Base-by-base conservation (phyloP, 176 grass and related monocot species). In the Raddia distichophylla region DNA sequence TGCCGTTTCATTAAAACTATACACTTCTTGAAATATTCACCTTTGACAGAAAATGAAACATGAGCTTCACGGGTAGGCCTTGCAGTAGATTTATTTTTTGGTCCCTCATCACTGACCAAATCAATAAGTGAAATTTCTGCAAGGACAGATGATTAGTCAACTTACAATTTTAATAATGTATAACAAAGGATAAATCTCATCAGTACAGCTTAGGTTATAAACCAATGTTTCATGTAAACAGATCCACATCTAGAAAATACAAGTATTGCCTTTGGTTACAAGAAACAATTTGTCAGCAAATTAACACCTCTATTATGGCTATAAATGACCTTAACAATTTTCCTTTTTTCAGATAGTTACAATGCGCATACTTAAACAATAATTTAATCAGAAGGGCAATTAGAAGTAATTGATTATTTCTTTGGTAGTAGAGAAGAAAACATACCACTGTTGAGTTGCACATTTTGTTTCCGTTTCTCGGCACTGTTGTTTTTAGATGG, bases 11-110 rank as follows among this genome's bases (percentile, higher is more conserved):
- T 27, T 27, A 27, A 27, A 27, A 27, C 27, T 27, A 27, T 27
- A 27, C 27, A 27, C 27, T 27, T 66, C 10, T 61, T 22, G 27
- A 60, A 60, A 69, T 73, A 47, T 50, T 34, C 60, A 94, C 92
- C 92, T 91, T 89, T 86, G 60, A 94, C 77, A 75, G 92, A 91
- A 87, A 91, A 91, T 74, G 92, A 86, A 89, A 87, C 89, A 79
- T 94, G 89, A 37, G 65, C 59, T 82, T 94, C 92, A 79, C 44
- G 81, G 81, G 65, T 67, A 82, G 77, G 81, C 67, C 32, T 79
- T 47, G 53, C 10, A 40, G 45, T 87, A 53, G 68, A 71, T 57
- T 71, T 81, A 78, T 74, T 78, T 64, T 86, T 78, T 66, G 84
- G 32, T 34, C 58, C 86, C 77, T 91, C 89, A 11, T 91, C 87